Evolutionary conservation across 768 basidiomycete genomes (phyloP).

Genomic region (Naganishia vishniacii): DNA sequence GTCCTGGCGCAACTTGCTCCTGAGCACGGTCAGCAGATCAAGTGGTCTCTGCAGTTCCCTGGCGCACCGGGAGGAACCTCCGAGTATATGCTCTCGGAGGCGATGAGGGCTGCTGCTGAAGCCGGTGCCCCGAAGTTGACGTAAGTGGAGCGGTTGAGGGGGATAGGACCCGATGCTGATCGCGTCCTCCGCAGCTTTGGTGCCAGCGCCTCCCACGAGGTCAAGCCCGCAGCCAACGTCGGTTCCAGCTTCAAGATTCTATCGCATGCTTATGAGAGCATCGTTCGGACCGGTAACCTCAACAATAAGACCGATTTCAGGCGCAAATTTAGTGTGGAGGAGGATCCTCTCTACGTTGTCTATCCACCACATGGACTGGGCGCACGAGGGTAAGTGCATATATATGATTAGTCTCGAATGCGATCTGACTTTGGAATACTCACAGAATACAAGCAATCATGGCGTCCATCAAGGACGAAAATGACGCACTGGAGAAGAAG

Average conservation of each 20-base stretch:
- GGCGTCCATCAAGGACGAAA: constrained; percentile 22
- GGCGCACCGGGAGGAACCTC: constrained; percentile 57
- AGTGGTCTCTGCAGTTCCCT: constrained; percentile 58
- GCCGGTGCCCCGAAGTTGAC: constrained; percentile 44
- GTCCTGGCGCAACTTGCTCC: constrained; percentile 55
- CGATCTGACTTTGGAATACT: not conserved
- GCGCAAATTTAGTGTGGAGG: constrained; percentile 42
- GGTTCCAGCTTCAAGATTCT: constrained; percentile 49
- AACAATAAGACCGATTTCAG: constrained; percentile 51
- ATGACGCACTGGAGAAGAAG: constrained; percentile 4
- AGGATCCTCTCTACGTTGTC: constrained; percentile 35
- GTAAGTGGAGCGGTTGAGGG: not conserved
- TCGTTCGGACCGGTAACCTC: constrained; percentile 48
- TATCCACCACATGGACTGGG: constrained; percentile 34
- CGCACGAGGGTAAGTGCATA: constrained; percentile 24
- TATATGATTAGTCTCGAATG: too few relatives aligned
- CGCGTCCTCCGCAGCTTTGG: constrained; percentile 44
- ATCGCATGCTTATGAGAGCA: constrained; percentile 51
- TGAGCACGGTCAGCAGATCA: constrained; percentile 54
- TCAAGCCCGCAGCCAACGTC: constrained; percentile 39
- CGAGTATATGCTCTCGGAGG: constrained; percentile 55
- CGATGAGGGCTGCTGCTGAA: constrained; percentile 51
- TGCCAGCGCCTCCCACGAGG: constrained; percentile 48
- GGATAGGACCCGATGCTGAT: constrained; percentile 29
- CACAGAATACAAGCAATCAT: constrained; percentile 23